These are phyloP conservation scores for Pseudofabraea citricarpa DNA, from an alignment of 2,329 filamentous ascomycete species.

Conservation along the genomic window DNA sequence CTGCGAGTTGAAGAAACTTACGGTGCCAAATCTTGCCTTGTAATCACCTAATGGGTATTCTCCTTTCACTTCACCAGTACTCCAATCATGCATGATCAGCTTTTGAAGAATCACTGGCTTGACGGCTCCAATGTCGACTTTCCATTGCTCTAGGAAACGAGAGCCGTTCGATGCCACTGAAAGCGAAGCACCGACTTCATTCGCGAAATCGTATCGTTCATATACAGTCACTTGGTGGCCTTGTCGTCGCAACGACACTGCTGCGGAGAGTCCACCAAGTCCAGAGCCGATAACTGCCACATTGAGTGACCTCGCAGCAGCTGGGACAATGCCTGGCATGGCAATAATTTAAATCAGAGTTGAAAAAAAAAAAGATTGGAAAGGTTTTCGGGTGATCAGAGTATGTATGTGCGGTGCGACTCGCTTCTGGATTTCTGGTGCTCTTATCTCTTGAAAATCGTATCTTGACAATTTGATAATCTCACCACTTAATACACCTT, in stretches of 20 bases:
- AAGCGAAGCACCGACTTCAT: conserved; percentile 62
- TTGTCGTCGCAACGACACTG: conserved; percentile 44
- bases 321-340: not conserved
- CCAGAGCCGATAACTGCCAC: conserved; percentile 24
- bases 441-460: too few relatives aligned
- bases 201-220: conserved; percentile 58
- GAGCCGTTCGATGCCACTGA: conserved; percentile 66
- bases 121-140: conserved; percentile 56
- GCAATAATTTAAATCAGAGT: too few relatives aligned
- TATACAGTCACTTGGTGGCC: conserved; percentile 57
- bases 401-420: too few relatives aligned
- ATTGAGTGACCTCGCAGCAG: not conserved
- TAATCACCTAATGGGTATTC: conserved; percentile 62
- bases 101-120: conserved; percentile 60
- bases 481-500: too few relatives aligned
- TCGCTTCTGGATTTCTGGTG: too few relatives aligned
- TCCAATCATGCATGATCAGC: conserved; percentile 66
- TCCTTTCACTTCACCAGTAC: conserved; percentile 59
- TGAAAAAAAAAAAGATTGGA: too few relatives aligned
- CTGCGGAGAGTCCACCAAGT: conserved; percentile 45
- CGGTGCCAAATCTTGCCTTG: conserved; percentile 57
- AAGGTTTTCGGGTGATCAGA: too few relatives aligned
- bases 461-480: too few relatives aligned
- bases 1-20: conserved; percentile 8
- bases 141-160: conserved; percentile 64